These are phyloP conservation scores for Rhodamnia rubescens DNA, from an alignment of 345 rosid species.

Conservation along the genomic window DNA sequence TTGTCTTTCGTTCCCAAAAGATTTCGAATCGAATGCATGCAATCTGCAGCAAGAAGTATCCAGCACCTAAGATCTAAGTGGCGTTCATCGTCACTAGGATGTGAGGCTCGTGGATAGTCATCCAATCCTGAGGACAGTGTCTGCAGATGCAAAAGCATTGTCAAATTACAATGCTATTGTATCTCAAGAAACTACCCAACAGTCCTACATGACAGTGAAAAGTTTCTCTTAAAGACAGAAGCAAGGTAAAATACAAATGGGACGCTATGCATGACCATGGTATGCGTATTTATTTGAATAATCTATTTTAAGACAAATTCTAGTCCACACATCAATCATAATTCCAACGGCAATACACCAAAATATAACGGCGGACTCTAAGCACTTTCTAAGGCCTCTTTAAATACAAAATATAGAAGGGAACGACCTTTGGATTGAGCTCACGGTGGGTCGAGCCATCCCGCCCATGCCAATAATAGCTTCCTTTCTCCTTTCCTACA, in stretches of 20 bases:
- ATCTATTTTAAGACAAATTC: neutral
- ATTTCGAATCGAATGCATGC: constrained; percentile 58
- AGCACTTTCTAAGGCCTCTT: neutral
- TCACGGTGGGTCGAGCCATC: constrained; percentile 44
- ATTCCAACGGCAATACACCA: neutral
- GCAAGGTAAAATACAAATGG: neutral
- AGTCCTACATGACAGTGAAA: neutral
- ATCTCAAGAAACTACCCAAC: neutral
- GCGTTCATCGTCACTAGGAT: constrained; percentile 77
- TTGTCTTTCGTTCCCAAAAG: constrained; percentile 27
- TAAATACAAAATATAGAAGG: constrained; percentile 1
- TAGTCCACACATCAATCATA: neutral
- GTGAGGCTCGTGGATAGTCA: constrained; percentile 96
- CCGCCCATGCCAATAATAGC: constrained; percentile 95
- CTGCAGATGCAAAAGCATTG: constrained; percentile 24
- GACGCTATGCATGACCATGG: neutral
- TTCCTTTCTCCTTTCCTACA: constrained; percentile 59
- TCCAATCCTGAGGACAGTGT: constrained; percentile 78
- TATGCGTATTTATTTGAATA: neutral
- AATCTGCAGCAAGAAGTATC: constrained; percentile 91
- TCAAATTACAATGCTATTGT: neutral
- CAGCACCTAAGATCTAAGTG: constrained; percentile 95
- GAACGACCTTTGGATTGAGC: constrained; percentile 70
- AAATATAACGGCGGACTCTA: neutral
- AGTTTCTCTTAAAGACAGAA: neutral